phyloP scores from a whole-genome alignment of 352 stramenopile genomes.

The Pythium utonaiense region DNA sequence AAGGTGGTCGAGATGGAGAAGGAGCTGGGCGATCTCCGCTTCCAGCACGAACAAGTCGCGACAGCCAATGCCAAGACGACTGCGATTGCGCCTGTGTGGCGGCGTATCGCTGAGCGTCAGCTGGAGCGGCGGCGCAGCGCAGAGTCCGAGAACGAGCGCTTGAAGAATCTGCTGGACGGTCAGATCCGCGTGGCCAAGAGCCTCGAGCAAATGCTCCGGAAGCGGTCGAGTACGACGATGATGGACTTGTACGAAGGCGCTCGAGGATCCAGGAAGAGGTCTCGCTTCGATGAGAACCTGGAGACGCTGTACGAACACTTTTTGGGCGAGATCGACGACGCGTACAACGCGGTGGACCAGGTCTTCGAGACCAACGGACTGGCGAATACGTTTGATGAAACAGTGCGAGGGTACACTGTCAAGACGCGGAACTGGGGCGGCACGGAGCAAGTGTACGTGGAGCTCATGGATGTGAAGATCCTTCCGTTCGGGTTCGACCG shows the following conservation, averaged over 20 bases:
- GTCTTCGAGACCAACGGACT: conserved; percentile 49
- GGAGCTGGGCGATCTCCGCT: conserved; percentile 29
- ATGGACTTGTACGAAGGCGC: conserved; percentile 25
- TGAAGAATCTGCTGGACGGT: conserved; percentile 36
- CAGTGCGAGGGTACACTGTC: conserved; percentile 17
- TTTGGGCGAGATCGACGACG: conserved; percentile 26
- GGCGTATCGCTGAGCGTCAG: conserved; percentile 46
- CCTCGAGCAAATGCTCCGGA: conserved; percentile 49
- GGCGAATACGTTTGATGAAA: conserved; percentile 18
- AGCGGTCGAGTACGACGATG: conserved; percentile 40
- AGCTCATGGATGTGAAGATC: conserved; percentile 23
- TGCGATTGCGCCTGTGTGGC: conserved; percentile 38
- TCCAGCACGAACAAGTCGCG: conserved; percentile 20
- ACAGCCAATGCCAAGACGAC: conserved; percentile 21
- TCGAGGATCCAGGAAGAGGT: conserved; percentile 1
- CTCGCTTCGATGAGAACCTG: conserved; percentile 25
- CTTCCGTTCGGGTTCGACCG: conserved; percentile 20
- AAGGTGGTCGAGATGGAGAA: conserved; percentile 44
- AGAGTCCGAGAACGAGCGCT: conserved; percentile 42
- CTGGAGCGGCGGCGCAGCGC: conserved; percentile 26
- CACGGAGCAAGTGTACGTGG: conserved; percentile 19
- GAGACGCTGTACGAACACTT: conserved; percentile 20
- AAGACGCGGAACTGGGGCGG: conserved; percentile 11
- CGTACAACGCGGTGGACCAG: conserved; percentile 35
- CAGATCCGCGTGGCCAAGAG: conserved; percentile 48